A percentile compares a stretch with the other conserved stretches of the same genome.
These are phyloP conservation scores for Saccharomyces hybrid DNA, from an alignment of 1,139 yeast genomes.

Conservation along the genomic window DNA sequence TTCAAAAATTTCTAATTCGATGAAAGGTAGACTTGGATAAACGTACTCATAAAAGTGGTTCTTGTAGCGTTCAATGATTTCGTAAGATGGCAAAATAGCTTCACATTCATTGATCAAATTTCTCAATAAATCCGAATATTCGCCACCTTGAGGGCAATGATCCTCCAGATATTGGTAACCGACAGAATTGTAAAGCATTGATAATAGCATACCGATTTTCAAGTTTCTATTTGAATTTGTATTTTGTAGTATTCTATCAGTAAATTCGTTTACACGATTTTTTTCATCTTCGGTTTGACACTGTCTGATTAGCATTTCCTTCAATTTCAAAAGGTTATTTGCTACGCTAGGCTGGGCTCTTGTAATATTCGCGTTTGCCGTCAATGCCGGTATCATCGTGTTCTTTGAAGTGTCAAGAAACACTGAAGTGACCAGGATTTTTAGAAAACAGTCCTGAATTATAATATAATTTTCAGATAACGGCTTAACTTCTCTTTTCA, in stretches of 20 bases:
- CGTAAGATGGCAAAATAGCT: constrained; percentile 14
- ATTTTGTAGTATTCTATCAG: constrained; percentile 23
- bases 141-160: constrained; percentile 12
- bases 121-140: constrained; percentile 17
- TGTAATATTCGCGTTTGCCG: constrained; percentile 18
- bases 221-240: constrained; percentile 17
- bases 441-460: constrained; percentile 25
- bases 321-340: constrained; percentile 17
- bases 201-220: constrained; percentile 22
- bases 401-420: constrained; percentile 25
- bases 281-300: constrained; percentile 17
- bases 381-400: constrained; percentile 25
- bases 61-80: constrained; percentile 13
- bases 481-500: constrained; percentile 30
- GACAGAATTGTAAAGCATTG: constrained; percentile 17
- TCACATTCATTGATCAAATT: constrained; percentile 13
- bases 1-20: constrained; percentile 19
- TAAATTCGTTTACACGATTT: constrained; percentile 21
- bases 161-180: constrained; percentile 20
- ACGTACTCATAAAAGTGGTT: constrained; percentile 16
- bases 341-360: constrained; percentile 18
- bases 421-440: constrained; percentile 22
- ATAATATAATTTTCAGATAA: constrained; percentile 28
- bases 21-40: constrained; percentile 17
- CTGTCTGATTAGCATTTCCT: constrained; percentile 18